Percentiles rank a stretch among this genome's conserved stretches.
These are phyloP conservation scores for Trichoderma koningiopsis DNA, from an alignment of 2,329 filamentous ascomycete species.

Conservation along the genomic window DNA sequence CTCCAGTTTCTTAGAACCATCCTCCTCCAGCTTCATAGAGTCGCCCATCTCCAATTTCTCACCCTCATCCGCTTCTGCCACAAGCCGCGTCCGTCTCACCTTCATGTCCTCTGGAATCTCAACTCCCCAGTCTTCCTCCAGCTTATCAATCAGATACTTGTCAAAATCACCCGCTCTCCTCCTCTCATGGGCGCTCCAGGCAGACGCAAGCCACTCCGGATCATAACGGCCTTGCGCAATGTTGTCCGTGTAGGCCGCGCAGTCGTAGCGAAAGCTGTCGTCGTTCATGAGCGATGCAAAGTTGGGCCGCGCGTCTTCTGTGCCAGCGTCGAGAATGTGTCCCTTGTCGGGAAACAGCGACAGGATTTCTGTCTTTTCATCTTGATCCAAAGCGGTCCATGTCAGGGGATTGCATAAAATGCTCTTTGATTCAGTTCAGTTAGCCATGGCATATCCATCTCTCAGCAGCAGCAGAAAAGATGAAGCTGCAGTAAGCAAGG, in stretches of 20 bases:
- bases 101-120: slow-evolving; percentile 42
- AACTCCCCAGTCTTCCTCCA: slow-evolving; percentile 52
- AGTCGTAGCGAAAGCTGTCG: slow-evolving; percentile 51
- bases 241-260: slow-evolving; percentile 49
- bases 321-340: slow-evolving; percentile 43
- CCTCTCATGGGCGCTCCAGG: slow-evolving; percentile 54
- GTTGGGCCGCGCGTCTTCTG: slow-evolving; percentile 44
- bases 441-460: background rate
- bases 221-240: slow-evolving; percentile 54
- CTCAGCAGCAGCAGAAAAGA: too few relatives aligned
- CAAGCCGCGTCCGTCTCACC: slow-evolving; percentile 7
- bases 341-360: slow-evolving; percentile 42
- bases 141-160: slow-evolving; percentile 47
- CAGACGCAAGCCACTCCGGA: slow-evolving; percentile 54
- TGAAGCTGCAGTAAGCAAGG: background rate
- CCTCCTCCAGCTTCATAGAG: background rate
- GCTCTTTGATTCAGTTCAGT: slow-evolving; percentile 32
- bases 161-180: slow-evolving; percentile 55
- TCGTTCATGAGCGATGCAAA: slow-evolving; percentile 49
- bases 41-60: background rate
- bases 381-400: slow-evolving; percentile 41
- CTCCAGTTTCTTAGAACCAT: background rate
- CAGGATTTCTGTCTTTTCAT: slow-evolving; percentile 42
- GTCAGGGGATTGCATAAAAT: slow-evolving; percentile 43
- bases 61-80: background rate